Base-by-base conservation (phyloP, 2,329 filamentous ascomycete species). In the Aphanocladium album region DNA sequence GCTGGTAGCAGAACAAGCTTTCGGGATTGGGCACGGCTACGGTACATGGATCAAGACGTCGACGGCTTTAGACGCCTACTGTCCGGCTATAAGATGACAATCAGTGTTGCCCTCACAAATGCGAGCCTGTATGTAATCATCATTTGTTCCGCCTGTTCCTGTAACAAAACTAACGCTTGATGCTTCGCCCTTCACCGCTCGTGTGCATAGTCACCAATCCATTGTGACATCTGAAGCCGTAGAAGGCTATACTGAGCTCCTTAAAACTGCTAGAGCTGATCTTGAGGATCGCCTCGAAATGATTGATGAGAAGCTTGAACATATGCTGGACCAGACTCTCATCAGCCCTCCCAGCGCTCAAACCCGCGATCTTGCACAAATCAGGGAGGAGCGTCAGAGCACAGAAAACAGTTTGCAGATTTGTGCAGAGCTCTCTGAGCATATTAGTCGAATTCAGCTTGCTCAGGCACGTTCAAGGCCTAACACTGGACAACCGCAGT, bases 1-100 rank as follows among this genome's bases (percentile, higher is more conserved):
- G 19, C 25, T 27, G 19, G 30, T 23, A 50, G 55, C 27, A 39
- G 71, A 57, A 69, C 71, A 23, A 80, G 74, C 65, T 78, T 80
- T 65, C 72, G 74, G 50, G 77, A 78, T 64, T 80, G 75, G 77
- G 73, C 75, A 5, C 76, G 70, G 65, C 64, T 80, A 50, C 73
- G 63, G 61, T 80, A 79, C 56, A 76, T 79, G 71, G 75, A 74
- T 30, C 72, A 78, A 47, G 70, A 78, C 62, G 74, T 80, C 49
- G 71, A 74, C 62, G 71, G 70, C 54, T 80, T 79, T 59, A 71
- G 69, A 43, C 65, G 71, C 23, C 63, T 76, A 43, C 63, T 80
- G 35, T 71, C 75, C 45, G 70, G 71, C 46, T 79, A 79, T 62
- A 78, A 77, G 27, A 62, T 64, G 51, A 67, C 65, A 5, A 67